Base-by-base conservation (phyloP, 2,329 filamentous ascomycete species). In the Cladophialophora immunda region DNA sequence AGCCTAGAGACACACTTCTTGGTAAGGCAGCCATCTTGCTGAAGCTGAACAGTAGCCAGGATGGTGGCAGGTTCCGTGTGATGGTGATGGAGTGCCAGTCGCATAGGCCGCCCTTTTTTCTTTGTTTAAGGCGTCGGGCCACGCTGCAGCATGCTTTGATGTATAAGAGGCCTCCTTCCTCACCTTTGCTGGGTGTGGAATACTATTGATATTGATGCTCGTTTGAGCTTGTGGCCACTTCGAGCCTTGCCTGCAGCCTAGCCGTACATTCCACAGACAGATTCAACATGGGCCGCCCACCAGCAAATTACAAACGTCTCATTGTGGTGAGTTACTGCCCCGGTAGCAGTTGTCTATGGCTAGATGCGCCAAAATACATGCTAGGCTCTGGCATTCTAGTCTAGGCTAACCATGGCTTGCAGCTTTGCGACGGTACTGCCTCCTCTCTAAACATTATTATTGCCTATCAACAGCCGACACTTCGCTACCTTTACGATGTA, bases 241-340 rank as follows among this genome's bases (percentile, higher is more conserved):
- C 38, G 45, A 50, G 11, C 22, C 45, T 50, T 50, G 11, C 45
- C 45, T 11, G 5, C 19, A 50, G 11, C 22, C 19, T 1, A 50
- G 45, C 45, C 19, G 4, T 13, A 13, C 25, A 3, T 25, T 27
- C 5, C 13, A 50, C 45, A 25, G 6, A 50, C 9, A 54, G 27
- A 38, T 32, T 47, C 56, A 55, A 34, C 4, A 66, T 66, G 64
- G 47, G 32, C 5, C 65, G 54, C 17, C 29, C 61, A 50, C 38
- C 61, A 19, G 60, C 65, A 29, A 55, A 63, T 22, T 65, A 61
- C 34, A 76, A 76, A 58, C 73, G 75, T 13, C 74, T 78, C 8
- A 76, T 78, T 56, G 71, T 77, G 15, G 45, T 50, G 27, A 27
- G 45, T 27, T 25, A 13, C 22, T 50, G 45, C 11, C 17, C 8